Conservation (phyloP, 768 basidiomycete genomes). For the Serendipita sp. region DNA sequence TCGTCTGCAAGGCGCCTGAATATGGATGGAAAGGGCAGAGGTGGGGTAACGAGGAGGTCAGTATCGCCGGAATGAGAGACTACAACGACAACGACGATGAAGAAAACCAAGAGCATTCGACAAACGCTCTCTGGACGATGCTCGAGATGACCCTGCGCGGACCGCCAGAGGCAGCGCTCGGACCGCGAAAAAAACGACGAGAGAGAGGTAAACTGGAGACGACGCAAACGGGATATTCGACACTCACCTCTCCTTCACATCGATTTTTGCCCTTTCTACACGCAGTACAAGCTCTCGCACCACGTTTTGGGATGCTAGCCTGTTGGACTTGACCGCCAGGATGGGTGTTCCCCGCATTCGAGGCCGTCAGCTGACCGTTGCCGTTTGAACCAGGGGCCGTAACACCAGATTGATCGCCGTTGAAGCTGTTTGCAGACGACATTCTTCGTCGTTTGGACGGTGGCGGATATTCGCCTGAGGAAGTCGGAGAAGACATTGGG, state of each 20-base stretch:
- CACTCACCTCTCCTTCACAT: constrained; percentile 75
- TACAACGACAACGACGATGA: not conserved
- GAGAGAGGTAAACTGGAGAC: not conserved
- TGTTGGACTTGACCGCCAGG: not conserved
- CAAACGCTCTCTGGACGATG: no score
- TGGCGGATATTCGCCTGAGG: constrained; percentile 1
- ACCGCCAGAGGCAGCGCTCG: not conserved
- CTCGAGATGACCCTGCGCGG: not conserved
- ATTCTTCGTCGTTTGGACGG: constrained; percentile 1
- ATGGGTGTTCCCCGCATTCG: not conserved
- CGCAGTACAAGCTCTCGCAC: constrained; percentile 75
- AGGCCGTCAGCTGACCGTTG: constrained; percentile 1
- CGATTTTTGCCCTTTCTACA: constrained; percentile 87
- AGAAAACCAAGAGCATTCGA: not conserved
- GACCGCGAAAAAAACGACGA: not conserved
- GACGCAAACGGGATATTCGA: not conserved
- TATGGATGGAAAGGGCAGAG: not conserved
- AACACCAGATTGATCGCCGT: not conserved
- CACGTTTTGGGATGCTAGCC: constrained; percentile 72
- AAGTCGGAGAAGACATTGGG: not conserved
- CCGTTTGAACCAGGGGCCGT: not conserved
- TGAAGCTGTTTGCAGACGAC: not conserved
- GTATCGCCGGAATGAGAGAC: no score
- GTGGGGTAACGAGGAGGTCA: constrained; percentile 37
- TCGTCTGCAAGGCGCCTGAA: constrained; percentile 76